These are phyloP conservation scores for Lentinula edodes DNA, from an alignment of 768 basidiomycete genomes.

Conservation along the genomic window DNA sequence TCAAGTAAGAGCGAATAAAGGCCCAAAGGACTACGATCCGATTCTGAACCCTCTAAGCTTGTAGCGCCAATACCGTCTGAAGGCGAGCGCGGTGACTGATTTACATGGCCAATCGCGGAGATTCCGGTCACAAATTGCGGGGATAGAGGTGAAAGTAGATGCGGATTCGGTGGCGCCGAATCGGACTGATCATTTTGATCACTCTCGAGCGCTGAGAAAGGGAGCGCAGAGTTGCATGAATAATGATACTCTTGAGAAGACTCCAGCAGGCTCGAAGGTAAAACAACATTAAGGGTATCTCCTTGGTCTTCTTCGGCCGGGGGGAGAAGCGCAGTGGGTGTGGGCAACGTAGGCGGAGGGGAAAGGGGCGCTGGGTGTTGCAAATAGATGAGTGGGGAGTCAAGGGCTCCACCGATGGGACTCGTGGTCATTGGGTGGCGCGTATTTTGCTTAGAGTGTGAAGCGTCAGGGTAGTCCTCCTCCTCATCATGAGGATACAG, in stretches of 20 bases:
- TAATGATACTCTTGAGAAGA: background rate
- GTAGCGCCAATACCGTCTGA: background rate
- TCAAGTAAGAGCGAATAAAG: background rate
- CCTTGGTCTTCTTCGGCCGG: background rate
- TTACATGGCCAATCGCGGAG: background rate
- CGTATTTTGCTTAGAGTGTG: too few relatives aligned
- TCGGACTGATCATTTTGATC: background rate
- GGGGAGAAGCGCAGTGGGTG: background rate
- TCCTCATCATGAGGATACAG: background rate
- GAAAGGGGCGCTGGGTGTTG: background rate
- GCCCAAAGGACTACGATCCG: background rate
- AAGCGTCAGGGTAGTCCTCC: background rate
- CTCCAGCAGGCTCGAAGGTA: background rate
- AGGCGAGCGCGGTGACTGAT: background rate
- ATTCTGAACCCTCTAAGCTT: background rate
- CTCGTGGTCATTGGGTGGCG: background rate
- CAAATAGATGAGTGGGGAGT: background rate
- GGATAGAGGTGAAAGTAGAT: background rate
- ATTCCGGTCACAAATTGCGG: background rate
- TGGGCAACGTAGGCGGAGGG: conserved; percentile 1
- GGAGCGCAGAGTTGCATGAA: too few relatives aligned
- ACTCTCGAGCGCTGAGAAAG: background rate
- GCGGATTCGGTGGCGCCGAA: background rate
- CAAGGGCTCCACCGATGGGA: background rate
- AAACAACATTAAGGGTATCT: background rate